Evolutionary conservation across 148 eudicot genomes (phyloP).

Genomic region (Nyssa sinensis): DNA sequence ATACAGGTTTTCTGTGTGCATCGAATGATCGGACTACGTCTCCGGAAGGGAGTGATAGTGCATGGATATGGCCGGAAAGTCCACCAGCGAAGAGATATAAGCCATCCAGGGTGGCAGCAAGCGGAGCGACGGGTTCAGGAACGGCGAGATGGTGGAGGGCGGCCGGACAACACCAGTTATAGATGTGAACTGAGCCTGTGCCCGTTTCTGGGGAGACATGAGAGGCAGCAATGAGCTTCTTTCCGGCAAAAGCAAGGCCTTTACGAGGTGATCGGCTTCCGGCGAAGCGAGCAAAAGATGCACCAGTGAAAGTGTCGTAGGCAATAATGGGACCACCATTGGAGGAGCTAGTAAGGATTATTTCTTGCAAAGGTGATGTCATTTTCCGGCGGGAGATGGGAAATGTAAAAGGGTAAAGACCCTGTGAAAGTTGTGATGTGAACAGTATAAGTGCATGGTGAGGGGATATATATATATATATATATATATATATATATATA

Average conservation of each 20-base stretch:
- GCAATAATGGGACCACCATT: constrained; percentile 20
- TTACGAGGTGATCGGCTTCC: constrained; percentile 26
- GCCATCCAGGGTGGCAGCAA: constrained; percentile 17
- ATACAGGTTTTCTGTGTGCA: constrained; percentile 17
- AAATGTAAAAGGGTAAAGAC: neutral
- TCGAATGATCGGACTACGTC: constrained; percentile 13
- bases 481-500: neutral
- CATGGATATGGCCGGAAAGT: constrained; percentile 23
- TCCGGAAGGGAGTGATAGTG: constrained; percentile 21
- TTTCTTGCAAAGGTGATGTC: constrained; percentile 14
- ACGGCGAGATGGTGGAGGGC: constrained; percentile 8
- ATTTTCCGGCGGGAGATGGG: neutral
- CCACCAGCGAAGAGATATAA: constrained; percentile 24
- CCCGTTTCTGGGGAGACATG: constrained; percentile 22
- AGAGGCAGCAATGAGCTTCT: constrained; percentile 21
- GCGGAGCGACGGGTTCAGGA: constrained; percentile 30
- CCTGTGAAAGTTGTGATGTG: neutral
- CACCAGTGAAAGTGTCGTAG: constrained; percentile 15
- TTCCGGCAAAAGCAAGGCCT: constrained; percentile 18
- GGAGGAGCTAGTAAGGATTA: constrained; percentile 18
- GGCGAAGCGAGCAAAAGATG: constrained; percentile 4
- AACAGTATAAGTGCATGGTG: neutral
- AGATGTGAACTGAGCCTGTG: constrained; percentile 24
- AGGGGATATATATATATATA: too few species aligned
- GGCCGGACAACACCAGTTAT: constrained; percentile 23